These are phyloP conservation scores for Pseudevernia furfuracea DNA, from an alignment of 495 filamentous ascomycete species.

Conservation along the genomic window DNA sequence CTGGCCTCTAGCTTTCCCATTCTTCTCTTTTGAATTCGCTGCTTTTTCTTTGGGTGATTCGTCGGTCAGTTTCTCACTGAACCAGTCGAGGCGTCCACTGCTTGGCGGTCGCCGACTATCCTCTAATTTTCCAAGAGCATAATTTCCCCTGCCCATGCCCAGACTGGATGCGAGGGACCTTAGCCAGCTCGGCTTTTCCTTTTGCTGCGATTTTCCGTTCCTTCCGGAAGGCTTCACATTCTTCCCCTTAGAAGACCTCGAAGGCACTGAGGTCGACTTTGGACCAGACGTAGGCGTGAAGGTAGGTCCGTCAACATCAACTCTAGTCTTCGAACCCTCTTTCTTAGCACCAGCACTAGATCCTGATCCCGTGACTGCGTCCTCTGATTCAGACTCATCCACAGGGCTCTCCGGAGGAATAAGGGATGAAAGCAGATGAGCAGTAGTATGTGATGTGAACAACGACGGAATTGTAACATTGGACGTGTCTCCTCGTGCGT, in stretches of 20 bases:
- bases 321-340: constrained; percentile 1
- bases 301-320: constrained; percentile 15
- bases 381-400: constrained; percentile 33
- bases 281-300: constrained; percentile 22
- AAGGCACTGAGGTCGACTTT: constrained; percentile 27
- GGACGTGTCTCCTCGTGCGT: constrained; percentile 85
- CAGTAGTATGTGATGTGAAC: constrained; percentile 92
- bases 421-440: constrained; percentile 84
- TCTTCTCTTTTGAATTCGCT: constrained; percentile 7
- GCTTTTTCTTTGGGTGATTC: constrained; percentile 36
- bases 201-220: constrained; percentile 15
- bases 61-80: constrained; percentile 61
- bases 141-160: constrained; percentile 38
- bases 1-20: constrained; percentile 24
- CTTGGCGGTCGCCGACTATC: constrained; percentile 68
- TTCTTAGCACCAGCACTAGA: constrained; percentile 8
- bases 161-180: constrained; percentile 47
- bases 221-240: constrained; percentile 8
- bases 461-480: constrained; percentile 90
- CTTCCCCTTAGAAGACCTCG: constrained; percentile 25
- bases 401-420: constrained; percentile 62
- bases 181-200: constrained; percentile 46
- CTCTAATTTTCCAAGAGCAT: constrained; percentile 28
- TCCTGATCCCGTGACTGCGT: not conserved
- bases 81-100: constrained; percentile 75